These are phyloP conservation scores for Closterium sp. DNA, from an alignment of 139 green algal species.

Conservation along the genomic window DNA sequence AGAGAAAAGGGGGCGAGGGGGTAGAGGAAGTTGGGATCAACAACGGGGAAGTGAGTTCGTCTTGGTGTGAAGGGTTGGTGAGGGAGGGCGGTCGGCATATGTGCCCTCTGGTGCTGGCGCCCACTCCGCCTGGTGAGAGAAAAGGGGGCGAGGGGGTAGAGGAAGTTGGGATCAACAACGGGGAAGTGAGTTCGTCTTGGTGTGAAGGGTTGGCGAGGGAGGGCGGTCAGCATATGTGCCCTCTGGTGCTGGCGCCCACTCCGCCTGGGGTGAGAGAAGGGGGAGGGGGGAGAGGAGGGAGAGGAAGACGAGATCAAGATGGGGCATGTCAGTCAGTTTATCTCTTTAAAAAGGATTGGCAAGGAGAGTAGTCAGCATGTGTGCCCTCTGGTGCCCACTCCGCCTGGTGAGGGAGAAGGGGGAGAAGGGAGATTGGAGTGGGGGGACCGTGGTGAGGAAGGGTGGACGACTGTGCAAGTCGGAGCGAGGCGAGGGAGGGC, in stretches of 20 bases:
- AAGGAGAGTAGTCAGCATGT: neutral
- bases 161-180: too few species aligned
- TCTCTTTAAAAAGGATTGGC: neutral
- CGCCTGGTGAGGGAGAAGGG: neutral
- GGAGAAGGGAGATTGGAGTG: too few species aligned
- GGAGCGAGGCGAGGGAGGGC: too few species aligned
- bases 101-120: neutral
- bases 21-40: too few species aligned
- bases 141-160: too few species aligned
- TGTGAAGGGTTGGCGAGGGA: neutral
- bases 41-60: neutral
- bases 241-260: constrained; percentile 26
- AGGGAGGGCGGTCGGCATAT: neutral
- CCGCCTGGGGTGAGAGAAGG: constrained; percentile 13
- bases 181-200: too few species aligned
- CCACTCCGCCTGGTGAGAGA: neutral
- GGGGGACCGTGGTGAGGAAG: neutral
- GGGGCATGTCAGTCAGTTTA: too few species aligned
- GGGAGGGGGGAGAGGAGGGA: neutral
- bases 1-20: too few species aligned
- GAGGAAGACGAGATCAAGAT: neutral
- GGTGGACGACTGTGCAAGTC: too few species aligned
- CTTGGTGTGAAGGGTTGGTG: neutral
- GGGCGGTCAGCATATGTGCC: constrained; percentile 24
- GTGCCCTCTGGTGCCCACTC: neutral